phyloP scores from a whole-genome alignment of 2,329 filamentous ascomycete species.

The Chalara sp. region DNA sequence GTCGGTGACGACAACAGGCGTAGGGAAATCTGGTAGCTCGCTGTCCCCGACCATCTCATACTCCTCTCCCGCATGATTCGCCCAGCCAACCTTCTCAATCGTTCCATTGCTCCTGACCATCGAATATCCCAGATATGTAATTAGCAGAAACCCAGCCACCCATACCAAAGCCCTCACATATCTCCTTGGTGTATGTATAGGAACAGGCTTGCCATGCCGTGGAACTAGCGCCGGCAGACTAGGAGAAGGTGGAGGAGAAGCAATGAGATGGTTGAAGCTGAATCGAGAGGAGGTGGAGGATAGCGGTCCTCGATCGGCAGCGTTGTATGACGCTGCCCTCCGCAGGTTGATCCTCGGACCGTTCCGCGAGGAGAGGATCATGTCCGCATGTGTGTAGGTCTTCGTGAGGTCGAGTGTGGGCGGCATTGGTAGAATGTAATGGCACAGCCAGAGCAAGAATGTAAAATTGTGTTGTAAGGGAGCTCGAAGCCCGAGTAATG shows the following conservation, averaged over 20 bases:
- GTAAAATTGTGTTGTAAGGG: no score
- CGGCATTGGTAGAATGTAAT: constrained; percentile 12
- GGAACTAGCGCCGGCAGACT: constrained; percentile 62
- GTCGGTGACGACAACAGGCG: constrained; percentile 65
- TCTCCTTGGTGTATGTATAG: constrained; percentile 30
- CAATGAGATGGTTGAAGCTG: constrained; percentile 60
- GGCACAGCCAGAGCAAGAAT: no score
- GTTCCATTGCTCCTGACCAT: constrained; percentile 26
- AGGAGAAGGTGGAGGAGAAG: constrained; percentile 64
- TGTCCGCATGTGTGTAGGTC: constrained; percentile 31
- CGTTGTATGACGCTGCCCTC: constrained; percentile 49
- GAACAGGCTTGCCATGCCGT: constrained; percentile 52
- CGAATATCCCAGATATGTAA: constrained; percentile 42
- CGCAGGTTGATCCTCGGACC: constrained; percentile 51
- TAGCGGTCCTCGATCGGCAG: constrained; percentile 44
- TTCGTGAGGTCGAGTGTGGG: constrained; percentile 22
- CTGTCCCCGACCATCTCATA: constrained; percentile 64
- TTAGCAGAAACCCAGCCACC: constrained; percentile 40
- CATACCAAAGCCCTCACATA: constrained; percentile 37
- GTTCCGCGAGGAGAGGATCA: constrained; percentile 29
- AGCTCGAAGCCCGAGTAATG: not conserved
- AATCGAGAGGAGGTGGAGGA: constrained; percentile 58
- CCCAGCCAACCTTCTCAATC: constrained; percentile 32
- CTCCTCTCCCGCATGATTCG: constrained; percentile 35
- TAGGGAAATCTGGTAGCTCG: constrained; percentile 63